These are phyloP conservation scores for Kluyveromyces lactis DNA, from an alignment of 805 yeast genomes.

Conservation along the genomic window DNA sequence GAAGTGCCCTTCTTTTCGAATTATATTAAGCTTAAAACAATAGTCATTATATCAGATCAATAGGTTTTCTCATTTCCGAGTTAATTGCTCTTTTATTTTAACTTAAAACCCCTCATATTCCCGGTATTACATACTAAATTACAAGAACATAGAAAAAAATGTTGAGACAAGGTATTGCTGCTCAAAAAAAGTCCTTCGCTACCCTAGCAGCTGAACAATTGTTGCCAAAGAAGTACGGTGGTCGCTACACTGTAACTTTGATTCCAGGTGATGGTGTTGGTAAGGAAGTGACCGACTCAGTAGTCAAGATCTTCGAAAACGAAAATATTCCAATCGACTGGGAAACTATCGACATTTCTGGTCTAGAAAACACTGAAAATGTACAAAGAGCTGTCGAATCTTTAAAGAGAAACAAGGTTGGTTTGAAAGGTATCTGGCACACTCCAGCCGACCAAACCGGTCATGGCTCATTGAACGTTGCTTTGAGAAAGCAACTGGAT, in stretches of 20 bases:
- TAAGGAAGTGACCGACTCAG: slow-evolving; percentile 90
- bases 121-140: too few species aligned
- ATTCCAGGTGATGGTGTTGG: slow-evolving; percentile 99
- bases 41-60: too few species aligned
- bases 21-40: too few species aligned
- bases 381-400: slow-evolving; percentile 84
- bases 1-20: too few species aligned
- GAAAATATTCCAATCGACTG: slow-evolving; percentile 90
- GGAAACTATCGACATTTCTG: slow-evolving; percentile 72
- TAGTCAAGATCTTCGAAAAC: slow-evolving; percentile 77
- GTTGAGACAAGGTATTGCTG: slow-evolving; percentile 25
- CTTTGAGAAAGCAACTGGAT: slow-evolving; percentile 92
- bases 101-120: too few species aligned
- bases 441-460: slow-evolving; percentile 75
- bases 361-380: slow-evolving; percentile 45
- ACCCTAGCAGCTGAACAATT: slow-evolving; percentile 52
- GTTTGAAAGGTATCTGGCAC: slow-evolving; percentile 91
- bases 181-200: slow-evolving; percentile 37
- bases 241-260: slow-evolving; percentile 86
- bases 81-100: too few species aligned
- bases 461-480: slow-evolving; percentile 85
- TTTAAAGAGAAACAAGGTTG: slow-evolving; percentile 91
- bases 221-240: slow-evolving; percentile 89
- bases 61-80: too few species aligned
- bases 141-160: slow-evolving; percentile 16